Evolutionary conservation across 208 protist species (phyloP), one percentile per base, ranked within the genome.

Genomic region (Leishmania guyanensis): DNA sequence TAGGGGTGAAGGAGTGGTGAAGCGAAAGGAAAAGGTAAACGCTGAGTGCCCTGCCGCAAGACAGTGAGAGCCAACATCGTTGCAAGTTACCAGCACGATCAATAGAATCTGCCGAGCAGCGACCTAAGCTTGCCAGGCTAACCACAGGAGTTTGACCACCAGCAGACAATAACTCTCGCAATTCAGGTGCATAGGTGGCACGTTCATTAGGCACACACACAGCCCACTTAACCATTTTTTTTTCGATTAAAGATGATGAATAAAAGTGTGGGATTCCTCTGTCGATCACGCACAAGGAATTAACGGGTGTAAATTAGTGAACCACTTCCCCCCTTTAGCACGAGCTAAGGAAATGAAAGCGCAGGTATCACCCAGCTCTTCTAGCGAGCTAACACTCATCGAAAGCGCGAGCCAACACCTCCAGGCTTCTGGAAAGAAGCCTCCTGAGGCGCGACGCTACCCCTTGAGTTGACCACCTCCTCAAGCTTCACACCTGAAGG

Each of bases 401-500:
- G 87, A 72, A 96, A 96, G 16, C 93, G 93, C 39, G 88, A 92
- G 20, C 84, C 91, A 12, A 96, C 93, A 54, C 93, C 93, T 26
- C 78, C 68, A 6, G 87, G 80, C 51, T 86, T 82, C 58, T 78
- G 62, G 5, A 58, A 20, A 62, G 74, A 58, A 85, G 36, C 64
- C 82, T 77, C 8, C 29, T 68, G 46, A 29, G 69, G 65, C 8
- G 56, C 0, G 14, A n/a, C 70, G n/a, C 48, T 43, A 56, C 60
- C 58, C 3, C 20, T 36, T 3, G 75, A 72, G 43, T 29, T 75
- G 39, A 70, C 90, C 22, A 95, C 91, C 68, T 95, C 90, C 62
- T 93, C 82, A n/a, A 97, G 82, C 70, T 90, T 93, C 43, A 97
- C 90, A 54, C 94, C 94, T 56, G 88, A 91, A 2, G 94, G 94